Percentiles rank a stretch among this genome's conserved stretches.
Conservation (phyloP, 306 rosid species). For the Trifolium dubium region DNA sequence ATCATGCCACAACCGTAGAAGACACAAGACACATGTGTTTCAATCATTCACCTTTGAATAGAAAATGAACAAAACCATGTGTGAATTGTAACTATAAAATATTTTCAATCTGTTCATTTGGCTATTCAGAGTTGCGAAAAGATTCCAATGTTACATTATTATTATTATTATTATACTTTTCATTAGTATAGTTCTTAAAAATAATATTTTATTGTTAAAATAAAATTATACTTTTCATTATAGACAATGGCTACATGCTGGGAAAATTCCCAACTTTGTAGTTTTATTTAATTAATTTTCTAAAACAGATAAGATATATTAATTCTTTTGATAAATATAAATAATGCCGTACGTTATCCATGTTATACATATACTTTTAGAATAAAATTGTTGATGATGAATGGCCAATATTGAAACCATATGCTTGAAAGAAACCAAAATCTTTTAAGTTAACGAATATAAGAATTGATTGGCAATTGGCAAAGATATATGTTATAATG, state of each 20-base stretch:
- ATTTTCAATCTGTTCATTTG: slow-evolving; percentile 25
- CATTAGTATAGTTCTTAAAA: no score
- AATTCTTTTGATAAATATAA: no score
- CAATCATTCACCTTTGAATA: not conserved
- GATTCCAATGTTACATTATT: slow-evolving; percentile 3
- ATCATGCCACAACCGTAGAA: no score
- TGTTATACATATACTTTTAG: not conserved
- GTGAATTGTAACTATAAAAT: not conserved
- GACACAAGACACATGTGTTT: not conserved
- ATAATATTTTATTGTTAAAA: no score
- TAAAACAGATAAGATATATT: not conserved
- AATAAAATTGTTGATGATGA: slow-evolving; percentile 1
- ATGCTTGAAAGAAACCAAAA: slow-evolving; percentile 2
- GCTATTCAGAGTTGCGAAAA: slow-evolving; percentile 23
- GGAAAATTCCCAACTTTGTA: slow-evolving; percentile 7
- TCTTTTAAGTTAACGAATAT: slow-evolving; percentile 4
- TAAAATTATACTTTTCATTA: not conserved
- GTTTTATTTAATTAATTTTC: slow-evolving; percentile 14
- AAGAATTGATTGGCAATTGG: slow-evolving; percentile 13
- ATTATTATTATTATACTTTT: no score
- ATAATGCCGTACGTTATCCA: slow-evolving; percentile 22
- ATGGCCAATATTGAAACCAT: slow-evolving; percentile 30
- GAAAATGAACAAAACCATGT: slow-evolving; percentile 11
- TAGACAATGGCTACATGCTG: not conserved
- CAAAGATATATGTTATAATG: slow-evolving; percentile 24